Percentiles rank a stretch among this genome's conserved stretches.
Evolutionary conservation across 1,284 basidiomycete genomes (phyloP).

Genomic region (Neotropicomus parvogracilis): DNA sequence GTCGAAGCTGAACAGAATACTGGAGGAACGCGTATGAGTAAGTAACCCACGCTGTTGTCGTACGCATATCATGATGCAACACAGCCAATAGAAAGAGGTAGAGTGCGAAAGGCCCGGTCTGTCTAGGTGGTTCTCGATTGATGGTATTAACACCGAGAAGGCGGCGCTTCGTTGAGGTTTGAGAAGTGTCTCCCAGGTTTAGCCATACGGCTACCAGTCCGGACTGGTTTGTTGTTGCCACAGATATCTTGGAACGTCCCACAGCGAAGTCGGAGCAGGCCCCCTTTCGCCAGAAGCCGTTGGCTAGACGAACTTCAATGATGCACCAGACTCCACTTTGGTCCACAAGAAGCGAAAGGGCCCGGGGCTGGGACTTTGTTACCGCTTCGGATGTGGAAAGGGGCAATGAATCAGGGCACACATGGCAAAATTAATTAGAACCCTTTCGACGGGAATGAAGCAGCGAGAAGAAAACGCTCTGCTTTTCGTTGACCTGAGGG

Average conservation of each 20-base stretch:
- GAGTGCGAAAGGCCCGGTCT: constrained; percentile 2
- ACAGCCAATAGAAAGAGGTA: constrained; percentile 1
- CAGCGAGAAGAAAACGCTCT: not conserved
- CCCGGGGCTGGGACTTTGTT: constrained; percentile 3
- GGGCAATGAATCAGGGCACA: constrained; percentile 17
- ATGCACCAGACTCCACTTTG: constrained; percentile 10
- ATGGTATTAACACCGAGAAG: constrained; percentile 13
- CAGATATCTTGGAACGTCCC: constrained; percentile 4
- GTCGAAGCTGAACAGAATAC: not conserved
- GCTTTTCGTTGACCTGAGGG: constrained; percentile 1
- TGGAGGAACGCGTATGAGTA: not conserved
- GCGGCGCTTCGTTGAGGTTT: not conserved
- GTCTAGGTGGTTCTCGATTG: constrained; percentile 10
- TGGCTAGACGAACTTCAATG: constrained; percentile 15
- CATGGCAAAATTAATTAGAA: constrained; percentile 9
- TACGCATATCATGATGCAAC: constrained; percentile 7
- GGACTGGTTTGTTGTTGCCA: constrained; percentile 15
- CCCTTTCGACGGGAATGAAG: constrained; percentile 26
- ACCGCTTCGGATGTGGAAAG: constrained; percentile 10
- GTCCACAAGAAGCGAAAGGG: constrained; percentile 6
- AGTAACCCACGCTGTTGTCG: constrained; percentile 7
- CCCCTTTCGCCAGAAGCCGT: constrained; percentile 5
- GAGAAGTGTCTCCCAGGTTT: constrained; percentile 4
- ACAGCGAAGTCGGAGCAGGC: constrained; percentile 9
- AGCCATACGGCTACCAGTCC: constrained; percentile 4